Base-by-base conservation (phyloP, 75 land plant genomes). In the Cryptomeria japonica region DNA sequence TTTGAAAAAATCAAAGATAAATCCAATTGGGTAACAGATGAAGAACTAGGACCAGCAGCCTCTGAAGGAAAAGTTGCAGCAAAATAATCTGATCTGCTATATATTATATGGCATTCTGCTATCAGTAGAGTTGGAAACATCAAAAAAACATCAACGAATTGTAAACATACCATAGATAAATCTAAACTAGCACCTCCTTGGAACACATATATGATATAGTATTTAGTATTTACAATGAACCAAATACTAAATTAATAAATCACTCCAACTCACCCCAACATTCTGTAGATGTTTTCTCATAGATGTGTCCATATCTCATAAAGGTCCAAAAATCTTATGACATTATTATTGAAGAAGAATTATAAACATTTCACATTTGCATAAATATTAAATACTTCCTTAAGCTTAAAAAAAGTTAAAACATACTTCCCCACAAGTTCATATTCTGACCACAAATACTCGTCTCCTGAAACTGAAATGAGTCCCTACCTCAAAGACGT, bases 41-140 rank as follows among this genome's bases (percentile, higher is more conserved):
- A 79, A 79, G 44, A 82, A 82, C 84, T 82, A 82, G 84, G 47
- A 82, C 84, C 31, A 46, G 32, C 84, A 44, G 49, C 47, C 12
- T 82, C 84, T 41, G 46, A 82, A 82, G 84, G 84, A 13, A 1
- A 22, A 82, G 49, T 44, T 82, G 84, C 31, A 44, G 84, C 49
- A 82, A 82, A 44, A 46, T 82, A n/a, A 28, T 31, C 49, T 82
- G 84, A 44, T 13, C 84, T 82, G 84, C n/a, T 46, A 75, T 46
- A 82, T 46, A 82, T 28, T 82, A 75, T 46, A 82, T 82, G n/a
- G 47, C 47, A 46, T 82, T 46, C 14, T 28, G n/a, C 47, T 46
- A 82, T 82, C 32, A 82, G 46, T 18, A 28, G 5, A 46, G 46
- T 22, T 46, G 31, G 3, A 82, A 82, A 82, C 22, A 3, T 9